phyloP scores from a whole-genome alignment of 2,329 filamentous ascomycete genomes.

The Phyllosticta citriasiana region DNA sequence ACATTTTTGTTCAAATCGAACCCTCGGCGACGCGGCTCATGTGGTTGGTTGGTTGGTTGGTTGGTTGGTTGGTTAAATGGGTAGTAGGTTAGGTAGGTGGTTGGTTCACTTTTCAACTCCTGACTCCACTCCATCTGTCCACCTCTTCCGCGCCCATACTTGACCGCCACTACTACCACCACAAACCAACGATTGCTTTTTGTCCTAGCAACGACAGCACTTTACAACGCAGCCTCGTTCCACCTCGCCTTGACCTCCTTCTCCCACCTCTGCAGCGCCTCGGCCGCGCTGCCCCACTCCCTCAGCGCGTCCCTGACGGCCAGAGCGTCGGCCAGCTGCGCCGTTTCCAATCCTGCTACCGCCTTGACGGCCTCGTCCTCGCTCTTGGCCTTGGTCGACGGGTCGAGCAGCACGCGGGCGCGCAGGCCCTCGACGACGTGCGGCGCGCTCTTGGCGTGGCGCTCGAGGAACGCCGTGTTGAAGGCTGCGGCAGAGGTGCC shows the following conservation, averaged over 20 bases:
- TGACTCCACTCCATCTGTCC: not conserved
- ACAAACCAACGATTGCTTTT: not conserved
- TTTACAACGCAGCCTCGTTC: conserved; percentile 21
- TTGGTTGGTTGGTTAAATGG: too few relatives aligned
- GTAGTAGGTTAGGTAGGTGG: too few relatives aligned
- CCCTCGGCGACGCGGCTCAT: too few relatives aligned
- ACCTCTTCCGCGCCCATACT: too few relatives aligned
- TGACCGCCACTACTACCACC: too few relatives aligned
- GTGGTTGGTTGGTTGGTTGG: too few relatives aligned
- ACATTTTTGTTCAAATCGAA: too few relatives aligned
- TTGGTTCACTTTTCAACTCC: not conserved
- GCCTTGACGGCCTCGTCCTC: conserved; percentile 34
- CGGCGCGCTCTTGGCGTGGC: conserved; percentile 51
- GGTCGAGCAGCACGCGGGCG: conserved; percentile 48
- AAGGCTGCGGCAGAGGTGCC: conserved; percentile 48
- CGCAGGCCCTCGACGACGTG: conserved; percentile 57
- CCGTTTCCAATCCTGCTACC: conserved; percentile 43
- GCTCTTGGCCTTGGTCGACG: conserved; percentile 46
- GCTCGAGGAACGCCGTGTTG: conserved; percentile 56
- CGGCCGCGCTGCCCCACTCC: conserved; percentile 40
- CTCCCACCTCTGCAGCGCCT: conserved; percentile 41
- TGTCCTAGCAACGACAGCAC: not conserved
- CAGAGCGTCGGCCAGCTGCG: conserved; percentile 48
- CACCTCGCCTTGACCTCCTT: conserved; percentile 29
- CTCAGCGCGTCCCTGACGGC: conserved; percentile 43